Percentiles rank a stretch among this genome's conserved stretches.
Evolutionary conservation across 768 basidiomycete species (phyloP).

Genomic region (Cytidiella melzeri): DNA sequence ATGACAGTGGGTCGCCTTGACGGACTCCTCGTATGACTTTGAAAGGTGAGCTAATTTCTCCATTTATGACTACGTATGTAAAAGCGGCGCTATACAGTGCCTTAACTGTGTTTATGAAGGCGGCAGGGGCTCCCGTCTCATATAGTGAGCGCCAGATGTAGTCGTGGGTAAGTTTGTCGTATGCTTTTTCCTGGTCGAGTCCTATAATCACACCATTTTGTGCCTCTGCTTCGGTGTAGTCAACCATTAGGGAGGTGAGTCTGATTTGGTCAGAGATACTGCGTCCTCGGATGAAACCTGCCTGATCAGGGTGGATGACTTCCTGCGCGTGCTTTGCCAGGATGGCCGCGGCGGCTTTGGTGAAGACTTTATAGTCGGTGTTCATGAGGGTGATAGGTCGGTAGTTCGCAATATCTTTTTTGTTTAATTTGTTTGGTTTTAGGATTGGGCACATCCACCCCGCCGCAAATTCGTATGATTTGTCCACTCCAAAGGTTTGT

Average conservation of each 20-base stretch:
- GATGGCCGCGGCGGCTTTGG: slow-evolving; percentile 5
- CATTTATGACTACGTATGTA: slow-evolving; percentile 12
- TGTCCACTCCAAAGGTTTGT: slow-evolving; percentile 1
- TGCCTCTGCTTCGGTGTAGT: slow-evolving; percentile 9
- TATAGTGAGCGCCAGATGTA: slow-evolving; percentile 12
- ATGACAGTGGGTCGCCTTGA: slow-evolving; percentile 19
- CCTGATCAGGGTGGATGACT: slow-evolving; percentile 11
- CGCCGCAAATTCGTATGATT: background rate
- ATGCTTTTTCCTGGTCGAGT: slow-evolving; percentile 19
- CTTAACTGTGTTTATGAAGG: slow-evolving; percentile 8
- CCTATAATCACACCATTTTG: slow-evolving; percentile 10
- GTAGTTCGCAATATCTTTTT: slow-evolving; percentile 9
- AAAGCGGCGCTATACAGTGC: slow-evolving; percentile 11
- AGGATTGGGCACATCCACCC: slow-evolving; percentile 18
- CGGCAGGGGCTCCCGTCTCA: slow-evolving; percentile 1
- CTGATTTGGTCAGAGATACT: slow-evolving; percentile 14
- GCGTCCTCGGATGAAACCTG: slow-evolving; percentile 11
- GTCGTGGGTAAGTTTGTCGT: slow-evolving; percentile 14
- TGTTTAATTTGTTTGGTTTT: slow-evolving; percentile 14
- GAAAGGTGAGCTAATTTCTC: background rate
- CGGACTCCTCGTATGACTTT: slow-evolving; percentile 13
- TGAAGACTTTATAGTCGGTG: slow-evolving; percentile 20
- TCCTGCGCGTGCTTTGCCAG: background rate
- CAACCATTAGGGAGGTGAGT: slow-evolving; percentile 5
- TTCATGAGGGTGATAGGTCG: slow-evolving; percentile 16